These are phyloP conservation scores for Aspergillus incahuasiensis DNA, from an alignment of 495 filamentous ascomycete genomes.

Conservation along the genomic window DNA sequence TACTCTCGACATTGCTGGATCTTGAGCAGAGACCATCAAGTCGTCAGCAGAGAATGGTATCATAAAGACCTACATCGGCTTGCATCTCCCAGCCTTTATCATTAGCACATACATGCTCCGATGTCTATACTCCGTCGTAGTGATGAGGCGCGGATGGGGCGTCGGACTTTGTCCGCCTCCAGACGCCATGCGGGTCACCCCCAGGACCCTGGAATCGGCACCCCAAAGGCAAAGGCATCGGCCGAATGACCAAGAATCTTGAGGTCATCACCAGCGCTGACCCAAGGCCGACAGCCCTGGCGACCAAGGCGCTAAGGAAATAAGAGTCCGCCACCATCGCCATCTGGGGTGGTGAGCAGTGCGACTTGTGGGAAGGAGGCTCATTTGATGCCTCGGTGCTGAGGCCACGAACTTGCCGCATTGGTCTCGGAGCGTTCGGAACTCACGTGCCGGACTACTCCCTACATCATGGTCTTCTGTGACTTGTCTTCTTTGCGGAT, in stretches of 20 bases:
- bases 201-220: background rate
- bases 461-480: background rate
- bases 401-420: background rate
- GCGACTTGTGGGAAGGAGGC: no score
- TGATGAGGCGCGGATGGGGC: background rate
- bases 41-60: no score
- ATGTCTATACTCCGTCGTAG: no score
- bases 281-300: background rate
- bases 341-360: no score
- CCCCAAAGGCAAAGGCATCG: background rate
- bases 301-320: slow-evolving; percentile 1
- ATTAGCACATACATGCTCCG: background rate
- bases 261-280: background rate
- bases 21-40: no score
- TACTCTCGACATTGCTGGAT: no score
- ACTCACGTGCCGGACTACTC: background rate
- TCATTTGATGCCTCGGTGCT: background rate
- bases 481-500: background rate
- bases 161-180: background rate
- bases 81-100: no score
- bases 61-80: no score
- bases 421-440: background rate
- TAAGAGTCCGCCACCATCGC: slow-evolving; percentile 3
- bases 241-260: background rate
- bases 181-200: background rate